phyloP scores from a whole-genome alignment of 768 basidiomycete genomes.

The Mycena epipterygia region DNA sequence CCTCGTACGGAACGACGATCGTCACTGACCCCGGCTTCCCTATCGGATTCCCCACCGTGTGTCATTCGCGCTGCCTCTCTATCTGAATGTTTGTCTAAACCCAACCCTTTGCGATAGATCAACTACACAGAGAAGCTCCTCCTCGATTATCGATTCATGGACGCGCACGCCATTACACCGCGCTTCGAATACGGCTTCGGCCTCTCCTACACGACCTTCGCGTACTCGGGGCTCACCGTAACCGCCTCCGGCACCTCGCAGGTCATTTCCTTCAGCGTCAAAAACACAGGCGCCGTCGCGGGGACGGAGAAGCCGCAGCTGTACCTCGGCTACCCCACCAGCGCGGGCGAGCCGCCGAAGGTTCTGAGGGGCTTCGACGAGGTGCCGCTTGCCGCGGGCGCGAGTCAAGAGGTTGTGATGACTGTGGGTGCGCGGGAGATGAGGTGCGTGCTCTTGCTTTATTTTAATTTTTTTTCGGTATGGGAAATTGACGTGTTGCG shows the following conservation, averaged over 20 bases:
- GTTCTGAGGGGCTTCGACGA: constrained; percentile 68
- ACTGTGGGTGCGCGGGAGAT: constrained; percentile 57
- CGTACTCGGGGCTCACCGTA: constrained; percentile 67
- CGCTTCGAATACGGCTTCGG: constrained; percentile 82
- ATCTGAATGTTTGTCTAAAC: neutral
- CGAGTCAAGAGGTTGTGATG: constrained; percentile 52
- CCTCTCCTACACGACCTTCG: constrained; percentile 80
- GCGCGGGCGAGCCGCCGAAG: constrained; percentile 63
- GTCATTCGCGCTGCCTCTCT: neutral
- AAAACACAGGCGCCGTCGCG: constrained; percentile 61
- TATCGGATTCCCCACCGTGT: constrained; percentile 39
- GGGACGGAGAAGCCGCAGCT: constrained; percentile 70
- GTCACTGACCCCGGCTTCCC: constrained; percentile 58
- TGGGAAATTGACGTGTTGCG: too few species aligned
- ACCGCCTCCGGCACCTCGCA: constrained; percentile 47
- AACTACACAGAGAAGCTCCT: constrained; percentile 74
- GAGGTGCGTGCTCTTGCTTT: constrained; percentile 57
- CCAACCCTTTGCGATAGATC: constrained; percentile 60
- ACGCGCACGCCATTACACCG: constrained; percentile 62
- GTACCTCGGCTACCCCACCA: constrained; percentile 63
- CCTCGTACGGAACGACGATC: constrained; percentile 57
- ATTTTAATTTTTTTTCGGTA: neutral
- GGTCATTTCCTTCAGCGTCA: constrained; percentile 58
- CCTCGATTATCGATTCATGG: constrained; percentile 79
- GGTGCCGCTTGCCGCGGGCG: constrained; percentile 53